These are phyloP conservation scores for Panaeolus papilionaceus DNA, from an alignment of 768 basidiomycete genomes.

Conservation along the genomic window DNA sequence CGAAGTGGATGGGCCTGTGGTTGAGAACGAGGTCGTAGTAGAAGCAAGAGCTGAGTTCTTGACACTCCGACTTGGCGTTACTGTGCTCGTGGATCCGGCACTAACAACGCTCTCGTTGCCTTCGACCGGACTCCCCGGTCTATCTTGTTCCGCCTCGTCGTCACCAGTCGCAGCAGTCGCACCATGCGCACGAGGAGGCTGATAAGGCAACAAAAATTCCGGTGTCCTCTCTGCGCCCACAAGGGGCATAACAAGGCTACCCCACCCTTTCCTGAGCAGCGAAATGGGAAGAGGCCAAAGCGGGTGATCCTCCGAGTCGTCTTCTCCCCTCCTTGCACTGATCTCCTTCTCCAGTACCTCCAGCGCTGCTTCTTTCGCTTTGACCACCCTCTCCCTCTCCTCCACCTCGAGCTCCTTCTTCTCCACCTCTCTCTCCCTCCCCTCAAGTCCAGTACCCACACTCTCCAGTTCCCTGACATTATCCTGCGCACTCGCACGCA, in stretches of 20 bases:
- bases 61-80: not conserved
- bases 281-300: constrained; percentile 16
- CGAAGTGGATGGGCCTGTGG: not conserved
- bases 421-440: constrained; percentile 17
- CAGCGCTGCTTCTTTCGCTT: constrained; percentile 7
- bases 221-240: constrained; percentile 20
- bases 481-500: not conserved
- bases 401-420: constrained; percentile 17
- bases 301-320: not conserved
- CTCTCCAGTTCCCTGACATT: not conserved
- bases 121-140: not conserved
- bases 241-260: constrained; percentile 20
- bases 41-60: not conserved
- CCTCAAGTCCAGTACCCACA: not conserved
- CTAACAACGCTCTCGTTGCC: not conserved
- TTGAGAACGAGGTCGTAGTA: not conserved
- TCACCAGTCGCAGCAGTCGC: not conserved
- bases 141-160: constrained; percentile 5
- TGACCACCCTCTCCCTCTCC: constrained; percentile 11
- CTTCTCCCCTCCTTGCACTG: not conserved
- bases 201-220: constrained; percentile 16
- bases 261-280: constrained; percentile 21
- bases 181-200: not conserved
- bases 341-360: constrained; percentile 3
- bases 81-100: not conserved